Evolutionary conservation across 495 filamentous ascomycete genomes (phyloP), one percentile per base, ranked within the genome.

Genomic region (Xylaria sp.): DNA sequence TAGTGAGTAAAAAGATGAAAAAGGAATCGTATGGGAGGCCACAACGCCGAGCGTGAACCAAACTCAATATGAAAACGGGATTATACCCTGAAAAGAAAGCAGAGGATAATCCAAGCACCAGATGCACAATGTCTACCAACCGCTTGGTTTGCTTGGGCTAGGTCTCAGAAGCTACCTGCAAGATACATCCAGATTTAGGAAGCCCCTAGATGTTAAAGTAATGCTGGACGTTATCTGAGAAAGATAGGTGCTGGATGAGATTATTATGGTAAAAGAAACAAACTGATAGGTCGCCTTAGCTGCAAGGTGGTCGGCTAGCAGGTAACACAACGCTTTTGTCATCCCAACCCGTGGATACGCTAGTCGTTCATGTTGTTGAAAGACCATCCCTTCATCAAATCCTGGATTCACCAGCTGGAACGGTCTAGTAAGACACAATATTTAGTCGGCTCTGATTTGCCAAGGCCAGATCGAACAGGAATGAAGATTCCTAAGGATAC

Each of bases 61-160:
- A 59, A 59, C 12, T 21, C 7, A 59, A 37, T 59, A 37, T 40
- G 57, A 59, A 59, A 59, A 35, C 14, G 33, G 29, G 29, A 14
- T 53, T 53, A 26, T 57, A 57, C 53, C 53, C 53, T 61, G 17
- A 40, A 61, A 61, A 8, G 19, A 8, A 35, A n/a, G 52, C 12
- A 19, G 14, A 7, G 29, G 26, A 26, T n/a, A n/a, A n/a, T 31
- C 24, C 52, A 55, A 55, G 52, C 24, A 26, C n/a, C 26, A 11
- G 46, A 24, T 21, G 46, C 7, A 24, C 11, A 50, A 50, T 17
- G 44, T 7, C 19, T 48, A 48, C 19, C 17, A 0, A 2, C 9
- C 3, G 17, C 43, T 46, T 46, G 15, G 12, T 6, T 46, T 46
- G 17, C 9, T 46, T 46, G 1, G n/a, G 43, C 43, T n/a, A 15